Percentiles rank a stretch among this genome's conserved stretches.
Conservation (phyloP, 2,329 filamentous ascomycete genomes). For the Volutella citrinella region DNA sequence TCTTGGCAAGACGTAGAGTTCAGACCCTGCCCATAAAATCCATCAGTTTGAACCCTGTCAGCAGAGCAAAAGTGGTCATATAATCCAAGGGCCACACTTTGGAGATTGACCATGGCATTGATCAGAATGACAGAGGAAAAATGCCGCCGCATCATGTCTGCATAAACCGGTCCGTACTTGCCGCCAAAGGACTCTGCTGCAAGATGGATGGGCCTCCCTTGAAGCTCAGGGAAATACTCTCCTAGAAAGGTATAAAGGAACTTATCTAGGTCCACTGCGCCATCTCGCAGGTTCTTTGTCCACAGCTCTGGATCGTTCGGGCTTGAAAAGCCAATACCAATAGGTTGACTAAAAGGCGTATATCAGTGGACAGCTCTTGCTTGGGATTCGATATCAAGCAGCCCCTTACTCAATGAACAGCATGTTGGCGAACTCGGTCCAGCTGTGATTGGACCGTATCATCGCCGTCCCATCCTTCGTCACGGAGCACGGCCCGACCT, state of each 20-base stretch:
- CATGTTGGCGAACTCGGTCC: not conserved
- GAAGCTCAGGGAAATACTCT: not conserved
- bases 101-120: not conserved
- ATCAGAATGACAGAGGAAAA: not conserved
- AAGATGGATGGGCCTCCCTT: not conserved
- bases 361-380: too few species aligned
- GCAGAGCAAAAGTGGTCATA: too few species aligned
- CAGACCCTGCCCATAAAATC: too few species aligned
- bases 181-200: not conserved
- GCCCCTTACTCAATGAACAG: slow-evolving; percentile 1
- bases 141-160: not conserved
- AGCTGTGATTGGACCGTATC: not conserved
- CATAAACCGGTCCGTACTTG: not conserved
- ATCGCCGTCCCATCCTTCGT: not conserved
- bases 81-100: too few species aligned
- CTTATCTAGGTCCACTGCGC: not conserved
- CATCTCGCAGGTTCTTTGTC: not conserved
- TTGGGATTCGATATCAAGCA: too few species aligned
- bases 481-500: not conserved
- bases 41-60: too few species aligned
- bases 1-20: not conserved
- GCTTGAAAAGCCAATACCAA: not conserved
- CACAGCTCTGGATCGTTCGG: not conserved
- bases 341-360: not conserved
- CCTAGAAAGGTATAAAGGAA: not conserved